Evolutionary conservation across 78 protist genomes (phyloP), one percentile per base, ranked within the genome.

Genomic region (Mantamonas sphyraenae): DNA sequence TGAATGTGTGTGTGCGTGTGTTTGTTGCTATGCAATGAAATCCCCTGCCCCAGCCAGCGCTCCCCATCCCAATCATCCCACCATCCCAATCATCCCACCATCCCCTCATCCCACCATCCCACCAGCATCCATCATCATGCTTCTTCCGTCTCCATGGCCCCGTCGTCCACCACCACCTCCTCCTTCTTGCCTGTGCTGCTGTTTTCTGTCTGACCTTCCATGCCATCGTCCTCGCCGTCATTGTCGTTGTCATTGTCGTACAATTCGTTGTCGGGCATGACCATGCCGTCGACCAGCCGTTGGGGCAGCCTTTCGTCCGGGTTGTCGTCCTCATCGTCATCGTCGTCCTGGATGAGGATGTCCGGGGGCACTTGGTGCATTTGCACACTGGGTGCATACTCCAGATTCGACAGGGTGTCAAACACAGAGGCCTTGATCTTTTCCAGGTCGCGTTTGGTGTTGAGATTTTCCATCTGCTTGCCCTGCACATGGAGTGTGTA

Each of bases 391-490:
- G 77, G 77, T 9, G 77, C 77, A 61, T 28, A 12, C n/a, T 73
- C 77, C 38, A 73, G 24, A 17, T 42, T 22, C 8, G 64, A 16
- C 22, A 73, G 47, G 3, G 39, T 45, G 3, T 73, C 77, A 53
- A 70, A 47, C 53, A 47, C 53, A 47, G 16, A 47, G 28, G 12
- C 53, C 53, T 47, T 47, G 26, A 50, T 3, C 50, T 74, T 61
- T 14, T 71, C 74, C n/a, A 88, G 56, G 69, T 53, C 55, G 35
- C 73, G 80, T 30, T 33, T 33, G n/a, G 70, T 30, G 66, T 88
- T 88, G n/a, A 67, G 59, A 65, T 88, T 88, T 31, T 69, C 82
- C 87, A 82, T 71, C 47, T 59, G 24, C n/a, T 47, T 17, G 19
- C 77, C 64, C 3, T 17, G 0, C 30, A 70, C 9, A 51, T 71